These are phyloP conservation scores for Erythrobasidium yunnanense DNA, from an alignment of 768 basidiomycete genomes.

Conservation along the genomic window DNA sequence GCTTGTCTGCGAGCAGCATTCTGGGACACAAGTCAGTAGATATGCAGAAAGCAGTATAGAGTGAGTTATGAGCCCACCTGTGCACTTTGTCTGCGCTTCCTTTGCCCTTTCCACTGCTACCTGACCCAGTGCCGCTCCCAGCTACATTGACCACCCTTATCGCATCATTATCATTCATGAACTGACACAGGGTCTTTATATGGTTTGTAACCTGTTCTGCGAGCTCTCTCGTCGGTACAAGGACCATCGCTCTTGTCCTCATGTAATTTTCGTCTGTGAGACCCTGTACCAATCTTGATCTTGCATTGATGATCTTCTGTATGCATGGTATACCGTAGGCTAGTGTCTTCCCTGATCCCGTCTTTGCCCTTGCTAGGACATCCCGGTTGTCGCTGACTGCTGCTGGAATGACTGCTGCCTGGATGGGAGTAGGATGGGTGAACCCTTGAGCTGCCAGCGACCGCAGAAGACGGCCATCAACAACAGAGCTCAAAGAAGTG, in stretches of 20 bases:
- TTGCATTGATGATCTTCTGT: conserved; percentile 62
- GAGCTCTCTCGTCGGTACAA: conserved; percentile 83
- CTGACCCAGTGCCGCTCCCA: conserved; percentile 52
- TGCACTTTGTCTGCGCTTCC: conserved; percentile 38
- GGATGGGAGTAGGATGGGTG: conserved; percentile 80
- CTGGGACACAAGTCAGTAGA: conserved; percentile 41
- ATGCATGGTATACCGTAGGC: conserved; percentile 86
- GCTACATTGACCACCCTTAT: conserved; percentile 65
- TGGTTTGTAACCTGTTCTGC: conserved; percentile 76
- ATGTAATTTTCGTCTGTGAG: background rate
- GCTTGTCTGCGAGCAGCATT: conserved; percentile 54
- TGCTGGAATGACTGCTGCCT: conserved; percentile 80
- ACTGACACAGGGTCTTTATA: conserved; percentile 50
- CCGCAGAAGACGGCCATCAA: conserved; percentile 74
- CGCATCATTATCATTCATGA: conserved; percentile 64
- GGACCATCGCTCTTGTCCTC: conserved; percentile 46
- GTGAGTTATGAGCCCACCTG: conserved; percentile 36
- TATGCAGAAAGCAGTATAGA: background rate
- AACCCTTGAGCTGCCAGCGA: conserved; percentile 84
- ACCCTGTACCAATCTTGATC: background rate
- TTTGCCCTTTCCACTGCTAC: conserved; percentile 31
- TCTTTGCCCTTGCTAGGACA: conserved; percentile 83
- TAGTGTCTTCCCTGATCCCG: conserved; percentile 95
- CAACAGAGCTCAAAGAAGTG: conserved; percentile 56
- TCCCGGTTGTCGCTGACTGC: conserved; percentile 72